These are phyloP conservation scores for Fusarium phyllophilum DNA, from an alignment of 2,329 filamentous ascomycete species.

Conservation along the genomic window DNA sequence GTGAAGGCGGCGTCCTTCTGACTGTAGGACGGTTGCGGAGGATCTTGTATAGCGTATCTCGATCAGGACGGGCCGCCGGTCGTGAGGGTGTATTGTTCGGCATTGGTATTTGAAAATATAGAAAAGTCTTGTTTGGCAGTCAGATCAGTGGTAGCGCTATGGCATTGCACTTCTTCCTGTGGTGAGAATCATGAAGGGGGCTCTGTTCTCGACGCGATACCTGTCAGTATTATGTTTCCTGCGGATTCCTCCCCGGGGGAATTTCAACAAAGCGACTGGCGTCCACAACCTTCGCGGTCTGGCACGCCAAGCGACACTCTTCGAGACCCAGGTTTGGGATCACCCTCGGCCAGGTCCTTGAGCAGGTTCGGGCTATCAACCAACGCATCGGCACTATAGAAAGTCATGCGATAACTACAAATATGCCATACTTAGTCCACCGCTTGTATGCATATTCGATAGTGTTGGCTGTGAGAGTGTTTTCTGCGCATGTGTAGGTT, in stretches of 20 bases:
- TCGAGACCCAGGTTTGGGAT: neutral
- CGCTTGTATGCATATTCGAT: neutral
- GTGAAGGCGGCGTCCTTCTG: neutral
- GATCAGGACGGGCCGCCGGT: accelerated
- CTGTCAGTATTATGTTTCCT: neutral
- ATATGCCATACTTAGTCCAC: accelerated
- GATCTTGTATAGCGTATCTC: neutral
- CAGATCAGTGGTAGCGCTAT: neutral
- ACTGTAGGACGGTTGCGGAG: accelerated
- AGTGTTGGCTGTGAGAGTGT: slow-evolving; percentile 14
- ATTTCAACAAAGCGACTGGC: neutral
- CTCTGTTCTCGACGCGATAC: neutral
- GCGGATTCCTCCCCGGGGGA: neutral
- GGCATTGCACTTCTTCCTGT: neutral
- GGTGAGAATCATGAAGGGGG: neutral
- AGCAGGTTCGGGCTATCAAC: neutral
- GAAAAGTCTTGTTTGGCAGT: neutral
- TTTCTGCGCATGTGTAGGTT: slow-evolving; percentile 51
- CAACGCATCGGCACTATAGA: neutral
- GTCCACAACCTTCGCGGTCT: neutral
- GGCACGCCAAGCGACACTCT: neutral
- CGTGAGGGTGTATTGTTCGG: accelerated
- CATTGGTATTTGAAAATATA: accelerated
- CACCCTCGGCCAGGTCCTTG: neutral
- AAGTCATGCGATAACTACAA: accelerated